phyloP scores from a whole-genome alignment of 2,329 filamentous ascomycete species.

The Lecanicillium sp. region DNA sequence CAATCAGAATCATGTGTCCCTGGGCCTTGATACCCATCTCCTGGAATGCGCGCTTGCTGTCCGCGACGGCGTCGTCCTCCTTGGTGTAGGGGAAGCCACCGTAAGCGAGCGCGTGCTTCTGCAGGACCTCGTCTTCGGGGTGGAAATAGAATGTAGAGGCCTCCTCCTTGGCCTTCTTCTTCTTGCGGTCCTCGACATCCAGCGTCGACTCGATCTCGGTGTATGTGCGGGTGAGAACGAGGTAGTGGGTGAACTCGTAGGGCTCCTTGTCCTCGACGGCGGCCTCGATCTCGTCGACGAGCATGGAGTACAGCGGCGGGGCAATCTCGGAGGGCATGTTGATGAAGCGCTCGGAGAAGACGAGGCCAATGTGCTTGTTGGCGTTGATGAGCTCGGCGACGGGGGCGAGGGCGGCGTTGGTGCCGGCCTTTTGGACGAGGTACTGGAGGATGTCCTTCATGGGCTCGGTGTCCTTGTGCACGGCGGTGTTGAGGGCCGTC shows the following conservation, averaged over 20 bases:
- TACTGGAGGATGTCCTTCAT: slow-evolving; percentile 69
- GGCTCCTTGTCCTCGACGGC: slow-evolving; percentile 87
- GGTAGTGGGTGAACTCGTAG: slow-evolving; percentile 88
- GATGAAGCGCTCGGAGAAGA: slow-evolving; percentile 89
- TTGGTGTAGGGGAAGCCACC: slow-evolving; percentile 74
- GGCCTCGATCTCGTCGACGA: slow-evolving; percentile 83
- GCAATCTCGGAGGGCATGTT: slow-evolving; percentile 94
- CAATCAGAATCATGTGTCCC: slow-evolving; percentile 82
- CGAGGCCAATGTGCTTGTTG: slow-evolving; percentile 65
- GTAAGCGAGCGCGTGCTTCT: slow-evolving; percentile 64
- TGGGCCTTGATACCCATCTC: slow-evolving; percentile 82
- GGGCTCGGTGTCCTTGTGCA: slow-evolving; percentile 69
- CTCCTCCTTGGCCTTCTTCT: slow-evolving; percentile 60
- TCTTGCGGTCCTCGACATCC: slow-evolving; percentile 54
- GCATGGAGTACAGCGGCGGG: slow-evolving; percentile 91
- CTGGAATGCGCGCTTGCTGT: slow-evolving; percentile 92
- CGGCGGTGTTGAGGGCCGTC: slow-evolving; percentile 75
- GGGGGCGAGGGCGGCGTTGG: slow-evolving; percentile 49
- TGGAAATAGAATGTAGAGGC: slow-evolving; percentile 82
- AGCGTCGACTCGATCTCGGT: slow-evolving; percentile 77
- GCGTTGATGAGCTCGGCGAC: slow-evolving; percentile 50
- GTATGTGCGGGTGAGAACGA: slow-evolving; percentile 90
- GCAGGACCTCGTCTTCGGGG: slow-evolving; percentile 85
- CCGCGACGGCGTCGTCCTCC: slow-evolving; percentile 72
- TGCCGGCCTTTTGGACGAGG: slow-evolving; percentile 51